Conservation (phyloP, 1,139 yeast species). For the Nematodospora anomalae region DNA sequence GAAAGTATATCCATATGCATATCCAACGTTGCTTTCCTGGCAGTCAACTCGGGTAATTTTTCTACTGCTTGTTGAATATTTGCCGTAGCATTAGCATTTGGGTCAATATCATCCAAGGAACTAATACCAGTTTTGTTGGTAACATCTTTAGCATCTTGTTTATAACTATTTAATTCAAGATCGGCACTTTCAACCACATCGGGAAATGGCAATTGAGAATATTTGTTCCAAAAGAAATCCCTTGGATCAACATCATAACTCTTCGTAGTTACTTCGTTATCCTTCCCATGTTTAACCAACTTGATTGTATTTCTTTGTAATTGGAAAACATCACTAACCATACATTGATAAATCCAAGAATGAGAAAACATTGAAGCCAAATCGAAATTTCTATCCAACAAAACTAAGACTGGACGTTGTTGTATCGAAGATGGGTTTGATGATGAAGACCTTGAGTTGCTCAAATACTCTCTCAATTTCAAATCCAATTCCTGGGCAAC, state of each 20-base stretch:
- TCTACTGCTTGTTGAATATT: constrained; percentile 88
- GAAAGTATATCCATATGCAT: constrained; percentile 97
- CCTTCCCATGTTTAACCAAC: constrained; percentile 39
- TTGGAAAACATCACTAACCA: constrained; percentile 89
- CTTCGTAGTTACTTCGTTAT: constrained; percentile 40
- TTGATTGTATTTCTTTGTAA: constrained; percentile 72
- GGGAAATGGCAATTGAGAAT: constrained; percentile 89
- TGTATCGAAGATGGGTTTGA: constrained; percentile 32
- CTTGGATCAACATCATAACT: constrained; percentile 85
- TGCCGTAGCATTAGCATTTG: constrained; percentile 60
- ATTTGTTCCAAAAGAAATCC: constrained; percentile 88
- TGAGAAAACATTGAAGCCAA: constrained; percentile 92
- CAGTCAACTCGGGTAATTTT: constrained; percentile 87
- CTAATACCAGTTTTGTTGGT: constrained; percentile 77
- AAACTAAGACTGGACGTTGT: constrained; percentile 73
- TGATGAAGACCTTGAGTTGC: constrained; percentile 59
- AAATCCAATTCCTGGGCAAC: constrained; percentile 85
- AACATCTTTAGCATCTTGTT: constrained; percentile 82
- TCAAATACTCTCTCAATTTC: constrained; percentile 78
- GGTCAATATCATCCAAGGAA: constrained; percentile 71
- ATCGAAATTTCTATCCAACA: constrained; percentile 87
- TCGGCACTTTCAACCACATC: constrained; percentile 97
- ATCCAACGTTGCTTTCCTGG: constrained; percentile 83
- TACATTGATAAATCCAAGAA: constrained; percentile 96
- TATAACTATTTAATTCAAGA: constrained; percentile 73